Evolutionary conservation across 208 protist genomes (phyloP), one percentile per base, ranked within the genome.

Genomic region (Acanthamoeba triangularis): DNA sequence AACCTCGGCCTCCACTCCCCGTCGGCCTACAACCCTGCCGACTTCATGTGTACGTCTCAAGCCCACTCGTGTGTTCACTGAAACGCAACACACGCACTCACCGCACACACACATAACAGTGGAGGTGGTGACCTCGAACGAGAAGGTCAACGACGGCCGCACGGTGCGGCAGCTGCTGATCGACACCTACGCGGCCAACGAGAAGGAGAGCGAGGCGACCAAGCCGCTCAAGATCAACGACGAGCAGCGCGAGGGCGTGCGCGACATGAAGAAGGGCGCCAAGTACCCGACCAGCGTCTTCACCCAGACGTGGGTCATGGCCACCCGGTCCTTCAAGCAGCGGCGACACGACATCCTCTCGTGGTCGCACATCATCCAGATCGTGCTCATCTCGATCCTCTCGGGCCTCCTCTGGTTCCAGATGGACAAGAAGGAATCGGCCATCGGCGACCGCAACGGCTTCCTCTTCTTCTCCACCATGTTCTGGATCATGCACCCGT

Each of bases 381-480:
- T 82, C 35, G 37, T 87, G 6, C 18, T 90, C 76, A 65, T 97
- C 65, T 65, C 96, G 18, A 23, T 97, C 2, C 49, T 97, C 41
- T 28, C 90, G 23, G 95, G 93, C 7, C 28, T 96, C 41, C 72
- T 97, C n/a, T 97, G 96, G 96, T 96, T 95, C 52, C 94, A 97
- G 35, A 95, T 97, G 47, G 63, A 69, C 47, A 72, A 95, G 30
- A 80, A 59, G 37, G 96, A 97, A 33, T 69, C 56, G 37, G 65
- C 92, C 80, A 96, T 97, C 69, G 23, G 33, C 44, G 96, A 97
- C 72, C 65, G 90, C 25, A 52, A 47, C 84, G 96, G 96, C 25
- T 94, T 95, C 49, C 49, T 96, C 85, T 97, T 97, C 67, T 97
- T 97, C 80, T 49, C 84, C 20, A 65, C 74, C 54, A 94, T 97